A percentile compares a stretch with the other conserved stretches of the same genome.
phyloP scores from a whole-genome alignment of 139 green algal genomes.

The Auxenochlorella pyrenoidosa region DNA sequence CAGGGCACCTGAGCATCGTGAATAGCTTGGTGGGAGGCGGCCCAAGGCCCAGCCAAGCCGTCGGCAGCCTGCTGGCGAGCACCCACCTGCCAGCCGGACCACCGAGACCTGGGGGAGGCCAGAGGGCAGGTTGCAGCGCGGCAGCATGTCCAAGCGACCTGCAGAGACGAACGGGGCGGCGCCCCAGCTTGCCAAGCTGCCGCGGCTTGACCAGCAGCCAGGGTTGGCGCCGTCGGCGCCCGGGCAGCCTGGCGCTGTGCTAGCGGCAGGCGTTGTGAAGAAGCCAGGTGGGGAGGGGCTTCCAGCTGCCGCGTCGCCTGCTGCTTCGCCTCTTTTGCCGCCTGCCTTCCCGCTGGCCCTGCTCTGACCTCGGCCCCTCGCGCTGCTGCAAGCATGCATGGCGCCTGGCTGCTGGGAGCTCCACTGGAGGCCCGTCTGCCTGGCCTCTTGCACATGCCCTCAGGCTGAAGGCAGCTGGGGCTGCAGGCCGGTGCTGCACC shows the following conservation, averaged over 20 bases:
- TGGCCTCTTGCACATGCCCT: background rate
- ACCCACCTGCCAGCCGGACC: slow-evolving; percentile 3
- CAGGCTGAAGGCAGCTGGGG: background rate
- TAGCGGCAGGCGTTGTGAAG: slow-evolving; percentile 21
- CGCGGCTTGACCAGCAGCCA: slow-evolving; percentile 14
- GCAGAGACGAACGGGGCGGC: slow-evolving; percentile 13
- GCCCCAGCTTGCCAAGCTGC: background rate
- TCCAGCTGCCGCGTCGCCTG: too few species aligned
- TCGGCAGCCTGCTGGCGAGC: background rate
- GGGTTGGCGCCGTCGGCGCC: background rate
- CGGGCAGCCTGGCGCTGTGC: background rate
- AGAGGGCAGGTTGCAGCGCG: background rate
- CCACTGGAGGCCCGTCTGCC: too few species aligned
- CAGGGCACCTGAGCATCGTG: background rate
- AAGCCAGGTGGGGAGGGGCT: slow-evolving; percentile 4
- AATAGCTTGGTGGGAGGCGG: background rate
- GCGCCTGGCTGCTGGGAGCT: too few species aligned
- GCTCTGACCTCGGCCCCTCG: too few species aligned
- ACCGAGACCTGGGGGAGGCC: background rate
- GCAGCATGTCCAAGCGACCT: slow-evolving; percentile 15
- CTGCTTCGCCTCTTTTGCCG: background rate
- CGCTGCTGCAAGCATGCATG: background rate
- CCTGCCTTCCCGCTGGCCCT: background rate
- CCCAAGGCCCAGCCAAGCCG: background rate
- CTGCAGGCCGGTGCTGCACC: background rate